phyloP scores from a whole-genome alignment of 495 filamentous ascomycete genomes.

The Immersiella caudata region DNA sequence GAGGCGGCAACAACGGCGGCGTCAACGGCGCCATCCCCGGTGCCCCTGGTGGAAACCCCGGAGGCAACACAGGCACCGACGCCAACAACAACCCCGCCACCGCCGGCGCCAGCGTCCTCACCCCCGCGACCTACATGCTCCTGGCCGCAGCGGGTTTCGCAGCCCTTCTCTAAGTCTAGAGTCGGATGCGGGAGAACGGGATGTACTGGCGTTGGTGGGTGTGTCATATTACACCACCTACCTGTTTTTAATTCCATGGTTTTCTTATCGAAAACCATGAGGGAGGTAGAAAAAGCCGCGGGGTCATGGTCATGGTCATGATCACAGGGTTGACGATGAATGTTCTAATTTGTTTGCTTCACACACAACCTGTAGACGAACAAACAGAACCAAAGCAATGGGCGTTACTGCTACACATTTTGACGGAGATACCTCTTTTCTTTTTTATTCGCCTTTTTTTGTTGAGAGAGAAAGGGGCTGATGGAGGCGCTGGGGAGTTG shows the following conservation, averaged over 20 bases:
- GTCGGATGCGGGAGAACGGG: too few species aligned
- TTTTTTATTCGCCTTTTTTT: not conserved
- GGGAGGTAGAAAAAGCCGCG: not conserved
- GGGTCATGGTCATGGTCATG: not conserved
- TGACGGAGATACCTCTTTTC: not conserved
- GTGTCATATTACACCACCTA: not conserved
- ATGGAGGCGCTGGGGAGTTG: not conserved
- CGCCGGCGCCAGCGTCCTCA: conserved; percentile 29
- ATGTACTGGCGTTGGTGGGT: not conserved
- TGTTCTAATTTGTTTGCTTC: too few species aligned
- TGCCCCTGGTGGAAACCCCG: conserved; percentile 35
- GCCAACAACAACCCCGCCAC: conserved; percentile 27
- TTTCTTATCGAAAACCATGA: not conserved
- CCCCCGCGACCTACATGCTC: conserved; percentile 27
- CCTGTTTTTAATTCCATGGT: not conserved
- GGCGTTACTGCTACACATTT: not conserved
- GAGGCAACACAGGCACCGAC: conserved; percentile 31
- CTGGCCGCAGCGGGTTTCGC: conserved; percentile 38
- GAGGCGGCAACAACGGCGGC: conserved; percentile 30
- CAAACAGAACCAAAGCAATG: too few species aligned
- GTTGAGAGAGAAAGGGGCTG: not conserved
- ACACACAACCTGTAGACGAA: too few species aligned
- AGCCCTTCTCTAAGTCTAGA: conserved; percentile 45
- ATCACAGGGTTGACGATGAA: too few species aligned
- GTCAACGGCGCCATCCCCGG: conserved; percentile 31